Conservation (phyloP, 1,284 basidiomycete genomes). For the Trichosporon sp. region DNA sequence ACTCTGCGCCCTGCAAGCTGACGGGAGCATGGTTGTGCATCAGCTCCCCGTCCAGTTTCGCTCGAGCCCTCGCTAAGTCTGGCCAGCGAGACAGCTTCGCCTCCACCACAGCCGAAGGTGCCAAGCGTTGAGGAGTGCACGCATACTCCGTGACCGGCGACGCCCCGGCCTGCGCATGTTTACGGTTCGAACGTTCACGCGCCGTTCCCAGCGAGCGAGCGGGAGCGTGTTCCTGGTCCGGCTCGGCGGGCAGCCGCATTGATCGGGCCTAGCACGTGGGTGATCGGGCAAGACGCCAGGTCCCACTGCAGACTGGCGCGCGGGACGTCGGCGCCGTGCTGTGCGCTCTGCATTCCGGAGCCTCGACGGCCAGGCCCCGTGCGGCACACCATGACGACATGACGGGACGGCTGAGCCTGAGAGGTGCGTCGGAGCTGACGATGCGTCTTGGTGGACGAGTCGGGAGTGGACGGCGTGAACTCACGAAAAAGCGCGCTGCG, state of each 20-base stretch:
- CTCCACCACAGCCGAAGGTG: neutral
- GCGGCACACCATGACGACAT: neutral
- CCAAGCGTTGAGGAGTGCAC: neutral
- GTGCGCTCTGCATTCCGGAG: neutral
- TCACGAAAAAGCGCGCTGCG: neutral
- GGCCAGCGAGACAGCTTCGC: no score
- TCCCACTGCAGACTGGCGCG: neutral
- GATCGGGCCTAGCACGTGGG: neutral
- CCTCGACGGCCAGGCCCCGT: neutral
- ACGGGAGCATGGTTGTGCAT: no score
- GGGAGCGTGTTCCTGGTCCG: neutral
- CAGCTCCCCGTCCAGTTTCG: no score
- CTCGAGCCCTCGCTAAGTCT: no score
- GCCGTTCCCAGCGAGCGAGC: neutral
- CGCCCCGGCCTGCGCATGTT: neutral
- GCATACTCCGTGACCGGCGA: neutral
- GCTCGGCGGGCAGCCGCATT: neutral
- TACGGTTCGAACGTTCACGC: neutral
- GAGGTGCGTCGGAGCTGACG: neutral
- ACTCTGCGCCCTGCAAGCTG: no score
- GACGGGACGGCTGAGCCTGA: neutral
- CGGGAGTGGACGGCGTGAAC: neutral
- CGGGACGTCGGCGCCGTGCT: no score
- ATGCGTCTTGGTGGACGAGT: neutral
- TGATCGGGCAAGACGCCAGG: neutral